Base-by-base conservation (phyloP, 2,329 filamentous ascomycete species). In the Alternaria alternata region DNA sequence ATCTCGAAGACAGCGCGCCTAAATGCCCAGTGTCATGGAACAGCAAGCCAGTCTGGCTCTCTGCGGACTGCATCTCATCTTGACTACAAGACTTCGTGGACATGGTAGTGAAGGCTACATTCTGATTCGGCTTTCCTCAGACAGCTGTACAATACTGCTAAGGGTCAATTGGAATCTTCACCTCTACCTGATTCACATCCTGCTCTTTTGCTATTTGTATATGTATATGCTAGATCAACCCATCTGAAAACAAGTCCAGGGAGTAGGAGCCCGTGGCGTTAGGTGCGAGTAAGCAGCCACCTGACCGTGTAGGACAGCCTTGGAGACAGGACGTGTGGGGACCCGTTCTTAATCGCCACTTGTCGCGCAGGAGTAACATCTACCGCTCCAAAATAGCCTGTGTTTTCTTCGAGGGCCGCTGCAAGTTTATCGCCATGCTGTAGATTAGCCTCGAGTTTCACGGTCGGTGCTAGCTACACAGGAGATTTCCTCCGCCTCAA, bases 351-450 rank as follows among this genome's bases (percentile, higher is more conserved):
- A 26, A 38, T 53, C 51, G 51, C 38, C 38, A 43, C 24, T 43
- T 6, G n/a, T 43, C n/a, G 51, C 26, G 38, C 38, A 42, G 20
- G 38, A 39, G 38, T 32, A 6, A 22, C 39, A 7, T 53, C 32
- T 16, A 6, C n/a, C 46, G 16, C 20, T 20, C 49, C 26, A 26
- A 26, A 41, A 41, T 16, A 20, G 26, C 34, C 39, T 14, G n/a
- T 52, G n/a, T 39, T 43, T 38, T 39, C 22, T 41, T 26, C 26
- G 49, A 41, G 18, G 36, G 22, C 49, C 20, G 26, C 49, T 42
- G 49, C 36, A 26, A 41, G 14, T 36, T 52, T 52, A 42, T 52
- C 36, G 49, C 34, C 11, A 34, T 51, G 47, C 30, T 24, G 47
- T 24, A 48, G 18, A 14, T 30, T 48, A n/a, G 44, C 18, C 28